Base-by-base conservation (phyloP, 139 green algal species). In the Monoraphidium neglectum region DNA sequence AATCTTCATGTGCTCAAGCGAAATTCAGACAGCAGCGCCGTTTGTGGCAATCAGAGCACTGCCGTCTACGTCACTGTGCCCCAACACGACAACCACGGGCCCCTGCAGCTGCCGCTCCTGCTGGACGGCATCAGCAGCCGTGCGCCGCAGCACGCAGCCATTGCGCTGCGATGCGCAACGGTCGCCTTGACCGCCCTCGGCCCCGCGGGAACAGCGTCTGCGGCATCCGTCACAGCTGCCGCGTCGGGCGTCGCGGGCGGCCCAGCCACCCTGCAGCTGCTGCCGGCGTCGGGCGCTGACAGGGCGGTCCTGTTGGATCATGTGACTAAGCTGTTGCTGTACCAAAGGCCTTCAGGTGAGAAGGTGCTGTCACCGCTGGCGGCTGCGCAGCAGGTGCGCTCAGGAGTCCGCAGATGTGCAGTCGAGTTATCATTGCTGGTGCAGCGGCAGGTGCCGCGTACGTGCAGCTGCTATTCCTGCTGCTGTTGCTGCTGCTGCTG, bases 311-410 rank as follows among this genome's bases (percentile, higher is more conserved):
- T 96, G 53, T 78, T 96, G 70, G 70, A 70, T 10, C 92, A 92
- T 80, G 80, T 57, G 32, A 76, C 92, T 0, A 86, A 84, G 71
- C 59, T 93, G 49, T 54, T 96, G 86, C 82, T 97, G 59, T 97
- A 95, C 72, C 75, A 87, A 68, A 86, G 89, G 3, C 68, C 74
- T 49, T 28, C 24, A 54, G 30, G 71, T 38, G 47, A 53, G 71
- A 15, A 59, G 76, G 40, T 33, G 56, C 2, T 70, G 70, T 5
- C 53, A 56, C 32, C 67, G 53, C 46, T 51, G 53, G 26, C 70
- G 46, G 35, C 60, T 33, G 35, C 36, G n/a, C n/a, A n/a, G n/a
- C n/a, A n/a, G n/a, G n/a, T n/a, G n/a, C n/a, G n/a, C n/a, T n/a
- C n/a, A n/a, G n/a, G n/a, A n/a, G n/a, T n/a, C n/a, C n/a, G n/a